Percentiles rank a stretch among this genome's conserved stretches.
Conservation (phyloP, 345 rosid genomes). For the Stellera chamaejasme region DNA sequence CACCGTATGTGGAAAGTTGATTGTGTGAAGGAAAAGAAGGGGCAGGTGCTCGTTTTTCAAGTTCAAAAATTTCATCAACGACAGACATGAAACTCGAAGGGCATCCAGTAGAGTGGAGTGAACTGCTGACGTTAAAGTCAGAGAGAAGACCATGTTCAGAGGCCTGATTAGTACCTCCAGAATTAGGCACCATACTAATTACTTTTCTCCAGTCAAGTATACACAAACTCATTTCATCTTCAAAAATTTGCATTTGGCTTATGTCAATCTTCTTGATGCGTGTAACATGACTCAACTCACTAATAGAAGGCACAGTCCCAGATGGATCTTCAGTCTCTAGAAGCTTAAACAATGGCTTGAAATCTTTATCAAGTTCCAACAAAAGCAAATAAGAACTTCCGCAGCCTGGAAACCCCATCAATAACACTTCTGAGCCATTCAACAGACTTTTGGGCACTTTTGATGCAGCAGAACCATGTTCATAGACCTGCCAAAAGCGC, state of each 20-base stretch:
- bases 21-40: slow-evolving; percentile 40
- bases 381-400: slow-evolving; percentile 79
- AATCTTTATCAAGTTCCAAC: slow-evolving; percentile 89
- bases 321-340: slow-evolving; percentile 55
- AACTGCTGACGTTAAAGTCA: slow-evolving; percentile 45
- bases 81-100: slow-evolving; percentile 64
- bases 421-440: slow-evolving; percentile 47
- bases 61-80: slow-evolving; percentile 93
- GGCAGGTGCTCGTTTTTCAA: slow-evolving; percentile 54
- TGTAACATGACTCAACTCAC: slow-evolving; percentile 45
- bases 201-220: slow-evolving; percentile 45
- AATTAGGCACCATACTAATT: slow-evolving; percentile 37
- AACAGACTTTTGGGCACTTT: slow-evolving; percentile 65
- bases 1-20: slow-evolving; percentile 32
- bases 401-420: slow-evolving; percentile 89
- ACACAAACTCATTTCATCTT: slow-evolving; percentile 75
- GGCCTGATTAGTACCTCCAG: slow-evolving; percentile 35
- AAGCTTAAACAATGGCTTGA: slow-evolving; percentile 78
- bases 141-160: slow-evolving; percentile 50
- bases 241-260: slow-evolving; percentile 72
- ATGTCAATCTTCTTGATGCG: slow-evolving; percentile 72
- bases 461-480: slow-evolving; percentile 56
- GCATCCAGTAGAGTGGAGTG: slow-evolving; percentile 40
- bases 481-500: slow-evolving; percentile 64
- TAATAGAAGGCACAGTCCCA: slow-evolving; percentile 41